phyloP scores from a whole-genome alignment of 805 yeast genomes.

The Ogataea ganodermae region DNA sequence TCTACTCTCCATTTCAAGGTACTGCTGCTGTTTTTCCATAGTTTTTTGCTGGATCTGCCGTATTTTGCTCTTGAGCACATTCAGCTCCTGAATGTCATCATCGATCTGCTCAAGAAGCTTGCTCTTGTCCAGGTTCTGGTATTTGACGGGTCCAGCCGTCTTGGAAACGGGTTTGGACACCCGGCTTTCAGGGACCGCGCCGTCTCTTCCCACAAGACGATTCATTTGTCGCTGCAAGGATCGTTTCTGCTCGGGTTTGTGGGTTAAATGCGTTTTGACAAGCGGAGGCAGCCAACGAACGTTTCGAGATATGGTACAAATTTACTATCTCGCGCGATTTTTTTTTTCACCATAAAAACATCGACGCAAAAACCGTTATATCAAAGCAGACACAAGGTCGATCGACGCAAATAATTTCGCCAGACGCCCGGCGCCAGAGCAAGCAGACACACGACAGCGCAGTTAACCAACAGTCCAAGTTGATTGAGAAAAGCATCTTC shows the following conservation, averaged over 20 bases:
- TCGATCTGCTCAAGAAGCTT: constrained; percentile 42
- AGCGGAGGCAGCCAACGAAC: no score
- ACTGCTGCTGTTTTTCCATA: constrained; percentile 15
- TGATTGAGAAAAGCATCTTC: no score
- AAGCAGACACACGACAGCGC: no score
- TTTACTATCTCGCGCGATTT: background rate
- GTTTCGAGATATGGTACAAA: background rate
- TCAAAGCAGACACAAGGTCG: background rate
- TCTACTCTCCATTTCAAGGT: constrained; percentile 7
- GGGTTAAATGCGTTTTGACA: no score
- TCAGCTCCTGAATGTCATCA: constrained; percentile 46
- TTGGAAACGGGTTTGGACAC: background rate
- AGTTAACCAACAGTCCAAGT: no score
- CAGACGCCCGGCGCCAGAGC: background rate
- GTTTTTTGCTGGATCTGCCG: constrained; percentile 23
- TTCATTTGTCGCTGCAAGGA: background rate
- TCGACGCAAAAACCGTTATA: background rate
- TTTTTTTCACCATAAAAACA: background rate
- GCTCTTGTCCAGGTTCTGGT: constrained; percentile 35
- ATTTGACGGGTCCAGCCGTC: constrained; percentile 8
- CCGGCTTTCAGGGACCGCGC: background rate
- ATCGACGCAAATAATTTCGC: background rate
- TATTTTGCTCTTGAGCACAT: constrained; percentile 37
- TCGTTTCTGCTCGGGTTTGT: no score
- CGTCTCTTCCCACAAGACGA: background rate